These are phyloP conservation scores for Hyphopichia fennica DNA, from an alignment of 1,139 yeast species.

Conservation along the genomic window DNA sequence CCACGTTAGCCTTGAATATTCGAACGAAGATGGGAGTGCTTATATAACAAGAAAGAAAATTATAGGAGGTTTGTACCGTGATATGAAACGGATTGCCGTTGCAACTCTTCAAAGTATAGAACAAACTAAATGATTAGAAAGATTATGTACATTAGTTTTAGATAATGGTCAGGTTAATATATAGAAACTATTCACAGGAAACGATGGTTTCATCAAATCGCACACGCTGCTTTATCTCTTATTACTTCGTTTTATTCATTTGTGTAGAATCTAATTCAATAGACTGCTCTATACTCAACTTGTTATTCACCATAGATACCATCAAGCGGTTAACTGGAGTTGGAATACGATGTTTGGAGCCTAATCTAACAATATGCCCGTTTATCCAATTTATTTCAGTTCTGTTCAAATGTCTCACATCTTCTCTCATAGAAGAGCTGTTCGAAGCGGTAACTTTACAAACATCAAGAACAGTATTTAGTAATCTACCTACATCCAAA, in stretches of 20 bases:
- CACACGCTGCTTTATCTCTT: too few relatives aligned
- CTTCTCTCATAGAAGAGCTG: conserved; percentile 88
- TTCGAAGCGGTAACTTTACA: conserved; percentile 53
- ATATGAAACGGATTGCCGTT: conserved; percentile 23
- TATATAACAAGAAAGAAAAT: conserved; percentile 13
- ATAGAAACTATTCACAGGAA: too few relatives aligned
- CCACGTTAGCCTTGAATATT: conserved; percentile 14
- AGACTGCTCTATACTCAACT: conserved; percentile 33
- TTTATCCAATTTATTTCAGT: conserved; percentile 83
- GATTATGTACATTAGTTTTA: conserved; percentile 2
- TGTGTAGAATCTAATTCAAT: conserved; percentile 24
- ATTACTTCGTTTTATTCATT: neutral
- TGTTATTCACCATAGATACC: conserved; percentile 46
- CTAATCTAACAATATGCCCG: conserved; percentile 64
- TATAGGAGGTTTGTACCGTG: conserved; percentile 23
- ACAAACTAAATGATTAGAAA: neutral
- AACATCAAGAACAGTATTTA: conserved; percentile 47
- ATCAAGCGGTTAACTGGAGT: conserved; percentile 52
- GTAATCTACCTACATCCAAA: conserved; percentile 45
- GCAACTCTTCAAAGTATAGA: conserved; percentile 6
- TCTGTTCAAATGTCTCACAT: conserved; percentile 54
- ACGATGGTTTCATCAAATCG: too few relatives aligned
- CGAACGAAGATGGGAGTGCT: conserved; percentile 14
- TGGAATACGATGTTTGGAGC: conserved; percentile 35
- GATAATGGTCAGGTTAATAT: too few relatives aligned